A percentile compares a stretch with the other conserved stretches of the same genome.
These are phyloP conservation scores for Naganishia cerealis DNA, from an alignment of 1,284 basidiomycete genomes.

Conservation along the genomic window DNA sequence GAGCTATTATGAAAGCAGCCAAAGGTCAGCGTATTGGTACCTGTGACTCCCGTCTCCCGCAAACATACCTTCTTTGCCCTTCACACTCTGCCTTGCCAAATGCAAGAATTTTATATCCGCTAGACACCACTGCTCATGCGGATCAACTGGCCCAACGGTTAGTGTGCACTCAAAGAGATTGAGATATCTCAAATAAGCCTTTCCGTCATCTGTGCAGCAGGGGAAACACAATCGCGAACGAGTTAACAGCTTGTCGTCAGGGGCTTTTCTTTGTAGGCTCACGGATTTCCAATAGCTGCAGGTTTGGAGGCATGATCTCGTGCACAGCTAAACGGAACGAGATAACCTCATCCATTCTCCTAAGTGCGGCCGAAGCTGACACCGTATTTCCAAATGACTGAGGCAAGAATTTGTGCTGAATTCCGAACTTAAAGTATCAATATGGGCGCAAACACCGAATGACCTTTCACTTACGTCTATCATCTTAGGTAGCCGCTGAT, in stretches of 20 bases:
- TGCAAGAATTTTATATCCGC: constrained; percentile 28
- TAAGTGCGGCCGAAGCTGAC: constrained; percentile 8
- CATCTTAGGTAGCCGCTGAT: constrained; percentile 19
- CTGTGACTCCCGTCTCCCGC: neutral
- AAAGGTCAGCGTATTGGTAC: neutral
- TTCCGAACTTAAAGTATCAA: neutral
- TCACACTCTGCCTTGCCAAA: constrained; percentile 25
- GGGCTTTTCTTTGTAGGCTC: neutral
- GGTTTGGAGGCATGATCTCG: constrained; percentile 14
- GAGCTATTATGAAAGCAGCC: neutral
- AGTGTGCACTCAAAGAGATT: constrained; percentile 29
- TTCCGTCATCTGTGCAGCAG: constrained; percentile 21
- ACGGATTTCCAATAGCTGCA: constrained; percentile 23
- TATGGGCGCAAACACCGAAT: neutral
- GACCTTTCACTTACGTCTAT: constrained; percentile 9
- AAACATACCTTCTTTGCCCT: constrained; percentile 24
- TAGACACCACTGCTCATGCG: constrained; percentile 27
- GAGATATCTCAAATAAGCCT: constrained; percentile 26
- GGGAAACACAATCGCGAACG: too few species aligned
- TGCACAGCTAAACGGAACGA: constrained; percentile 22
- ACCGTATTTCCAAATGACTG: constrained; percentile 5
- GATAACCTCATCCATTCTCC: constrained; percentile 27
- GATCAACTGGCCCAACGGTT: constrained; percentile 28
- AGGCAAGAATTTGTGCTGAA: constrained; percentile 17
- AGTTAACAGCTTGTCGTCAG: neutral